Evolutionary conservation across 2,329 filamentous ascomycete genomes (phyloP).

Genomic region (Xylariaceae sp.): DNA sequence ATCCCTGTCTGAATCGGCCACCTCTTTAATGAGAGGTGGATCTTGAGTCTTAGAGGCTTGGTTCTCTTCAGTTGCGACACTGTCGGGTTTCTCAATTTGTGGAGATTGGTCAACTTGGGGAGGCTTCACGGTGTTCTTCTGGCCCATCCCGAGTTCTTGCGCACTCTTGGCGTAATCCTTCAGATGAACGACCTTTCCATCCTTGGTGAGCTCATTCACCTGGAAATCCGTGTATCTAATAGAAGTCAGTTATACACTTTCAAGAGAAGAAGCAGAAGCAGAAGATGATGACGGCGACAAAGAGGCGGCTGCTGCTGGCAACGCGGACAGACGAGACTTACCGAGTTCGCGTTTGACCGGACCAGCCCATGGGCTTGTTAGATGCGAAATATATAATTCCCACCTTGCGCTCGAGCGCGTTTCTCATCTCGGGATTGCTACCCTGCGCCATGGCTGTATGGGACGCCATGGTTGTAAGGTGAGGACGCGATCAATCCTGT

Average conservation of each 20-base stretch:
- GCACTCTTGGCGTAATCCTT: constrained; percentile 39
- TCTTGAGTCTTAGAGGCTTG: neutral
- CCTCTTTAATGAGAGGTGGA: too few relatives aligned
- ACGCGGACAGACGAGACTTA: constrained; percentile 22
- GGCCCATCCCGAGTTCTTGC: constrained; percentile 26
- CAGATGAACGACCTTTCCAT: constrained; percentile 72
- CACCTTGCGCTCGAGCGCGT: constrained; percentile 31
- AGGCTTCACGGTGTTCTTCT: neutral
- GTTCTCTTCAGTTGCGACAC: neutral
- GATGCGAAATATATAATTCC: constrained; percentile 40
- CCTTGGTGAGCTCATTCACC: constrained; percentile 78
- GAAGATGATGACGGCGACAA: neutral
- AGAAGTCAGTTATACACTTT: constrained; percentile 13
- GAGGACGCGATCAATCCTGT: neutral
- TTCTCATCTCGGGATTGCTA: constrained; percentile 30
- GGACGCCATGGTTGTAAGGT: constrained; percentile 28
- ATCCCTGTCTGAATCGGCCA: constrained; percentile 18
- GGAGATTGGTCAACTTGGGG: constrained; percentile 1
- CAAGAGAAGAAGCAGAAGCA: neutral
- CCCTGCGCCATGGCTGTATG: constrained; percentile 35
- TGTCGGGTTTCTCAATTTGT: neutral
- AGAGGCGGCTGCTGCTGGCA: too few relatives aligned
- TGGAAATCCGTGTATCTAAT: constrained; percentile 81
- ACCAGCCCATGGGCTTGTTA: constrained; percentile 38
- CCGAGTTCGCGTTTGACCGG: constrained; percentile 42